phyloP scores from a whole-genome alignment of 768 basidiomycete species.

The Hydnomerulius pinastri region DNA sequence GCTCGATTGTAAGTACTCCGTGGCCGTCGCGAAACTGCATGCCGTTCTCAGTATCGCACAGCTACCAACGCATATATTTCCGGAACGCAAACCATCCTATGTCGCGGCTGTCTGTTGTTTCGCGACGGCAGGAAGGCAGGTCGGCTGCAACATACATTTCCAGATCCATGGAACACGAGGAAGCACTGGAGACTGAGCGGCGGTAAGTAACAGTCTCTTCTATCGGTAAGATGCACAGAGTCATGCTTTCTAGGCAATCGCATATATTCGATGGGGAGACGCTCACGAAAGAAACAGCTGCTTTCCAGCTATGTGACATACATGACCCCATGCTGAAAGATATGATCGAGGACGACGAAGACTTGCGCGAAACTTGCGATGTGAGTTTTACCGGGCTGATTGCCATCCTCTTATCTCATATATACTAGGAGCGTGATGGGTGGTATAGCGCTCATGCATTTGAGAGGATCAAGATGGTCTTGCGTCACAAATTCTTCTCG shows the following conservation, averaged over 20 bases:
- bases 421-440: conserved; percentile 73
- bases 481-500: conserved; percentile 85
- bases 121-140: conserved; percentile 56
- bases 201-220: conserved; percentile 22
- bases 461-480: conserved; percentile 80
- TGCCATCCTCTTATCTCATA: not conserved
- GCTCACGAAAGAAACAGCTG: conserved; percentile 81
- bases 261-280: conserved; percentile 90
- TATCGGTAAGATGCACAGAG: not conserved
- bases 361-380: conserved; percentile 69
- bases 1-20: conserved; percentile 69
- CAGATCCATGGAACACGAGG: conserved; percentile 36
- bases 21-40: too few relatives aligned
- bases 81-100: conserved; percentile 85
- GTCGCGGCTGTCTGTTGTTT: conserved; percentile 72
- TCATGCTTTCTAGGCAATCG: conserved; percentile 48
- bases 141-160: conserved; percentile 23
- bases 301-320: conserved; percentile 95
- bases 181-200: conserved; percentile 31
- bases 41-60: too few relatives aligned
- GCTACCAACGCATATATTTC: conserved; percentile 92
- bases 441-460: conserved; percentile 83
- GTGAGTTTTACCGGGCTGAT: conserved; percentile 46
- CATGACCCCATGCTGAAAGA: conserved; percentile 78
- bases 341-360: conserved; percentile 76